Evolutionary conservation across 2,329 filamentous ascomycete genomes (phyloP).

Genomic region (Stemphylium lycopersici): DNA sequence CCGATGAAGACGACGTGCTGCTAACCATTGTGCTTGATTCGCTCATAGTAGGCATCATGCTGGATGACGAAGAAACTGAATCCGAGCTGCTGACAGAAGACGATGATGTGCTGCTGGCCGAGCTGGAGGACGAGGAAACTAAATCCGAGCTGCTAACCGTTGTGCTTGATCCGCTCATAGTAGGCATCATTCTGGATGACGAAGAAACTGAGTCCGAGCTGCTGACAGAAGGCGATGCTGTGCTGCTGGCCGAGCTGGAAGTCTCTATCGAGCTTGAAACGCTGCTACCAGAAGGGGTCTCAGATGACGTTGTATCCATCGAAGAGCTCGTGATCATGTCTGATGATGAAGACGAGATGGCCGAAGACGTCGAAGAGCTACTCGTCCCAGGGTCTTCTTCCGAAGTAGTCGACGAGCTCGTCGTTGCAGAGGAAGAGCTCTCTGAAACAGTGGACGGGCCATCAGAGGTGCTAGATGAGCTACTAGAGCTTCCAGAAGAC

Average conservation of each 20-base stretch:
- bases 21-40: constrained; percentile 1
- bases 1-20: constrained; percentile 2
- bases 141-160: neutral
- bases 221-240: neutral
- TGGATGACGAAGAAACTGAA: neutral
- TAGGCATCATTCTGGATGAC: neutral
- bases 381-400: neutral
- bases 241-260: neutral
- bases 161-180: neutral
- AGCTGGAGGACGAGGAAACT: too few species aligned
- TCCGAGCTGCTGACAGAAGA: neutral
- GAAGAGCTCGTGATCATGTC: neutral
- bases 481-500: neutral
- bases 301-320: neutral
- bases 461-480: neutral
- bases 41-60: neutral
- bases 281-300: neutral
- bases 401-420: neutral
- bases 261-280: neutral
- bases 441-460: neutral
- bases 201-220: neutral
- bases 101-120: neutral
- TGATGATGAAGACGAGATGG: neutral
- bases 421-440: neutral
- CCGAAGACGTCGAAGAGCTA: neutral